Evolutionary conservation across 257 asterid species (phyloP).

Genomic region (Petrea volubilis): DNA sequence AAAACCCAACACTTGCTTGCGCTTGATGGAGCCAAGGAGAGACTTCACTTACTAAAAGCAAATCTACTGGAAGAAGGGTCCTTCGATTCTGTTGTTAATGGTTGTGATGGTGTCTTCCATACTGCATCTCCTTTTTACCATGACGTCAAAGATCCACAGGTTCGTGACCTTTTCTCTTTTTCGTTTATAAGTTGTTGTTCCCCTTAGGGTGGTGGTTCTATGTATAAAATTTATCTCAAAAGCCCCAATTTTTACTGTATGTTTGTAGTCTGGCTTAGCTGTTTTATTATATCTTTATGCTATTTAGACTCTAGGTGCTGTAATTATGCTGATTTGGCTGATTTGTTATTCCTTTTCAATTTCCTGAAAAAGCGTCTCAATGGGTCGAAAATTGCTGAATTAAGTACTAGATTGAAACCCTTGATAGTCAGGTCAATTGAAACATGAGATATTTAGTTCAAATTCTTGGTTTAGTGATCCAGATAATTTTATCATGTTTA

Average conservation of each 20-base stretch:
- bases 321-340: no score
- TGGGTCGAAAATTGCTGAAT: no score
- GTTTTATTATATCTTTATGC: no score
- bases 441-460: neutral
- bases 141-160: slow-evolving; percentile 52
- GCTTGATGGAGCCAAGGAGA: slow-evolving; percentile 72
- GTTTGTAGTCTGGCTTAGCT: no score
- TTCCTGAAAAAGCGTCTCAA: no score
- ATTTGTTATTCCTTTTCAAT: no score
- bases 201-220: no score
- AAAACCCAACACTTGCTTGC: slow-evolving; percentile 49
- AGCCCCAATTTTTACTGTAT: no score
- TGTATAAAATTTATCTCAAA: no score
- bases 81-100: slow-evolving; percentile 55
- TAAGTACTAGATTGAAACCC: neutral
- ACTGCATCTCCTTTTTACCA: slow-evolving; percentile 62
- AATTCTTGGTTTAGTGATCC: neutral
- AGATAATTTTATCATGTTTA: neutral
- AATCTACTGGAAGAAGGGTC: slow-evolving; percentile 60
- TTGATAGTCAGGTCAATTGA: neutral
- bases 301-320: no score
- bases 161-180: slow-evolving; percentile 11
- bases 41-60: slow-evolving; percentile 56
- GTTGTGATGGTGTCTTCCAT: slow-evolving; percentile 68
- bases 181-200: neutral